phyloP scores from a whole-genome alignment of 1,284 basidiomycete genomes.

The Pascua sp. region DNA sequence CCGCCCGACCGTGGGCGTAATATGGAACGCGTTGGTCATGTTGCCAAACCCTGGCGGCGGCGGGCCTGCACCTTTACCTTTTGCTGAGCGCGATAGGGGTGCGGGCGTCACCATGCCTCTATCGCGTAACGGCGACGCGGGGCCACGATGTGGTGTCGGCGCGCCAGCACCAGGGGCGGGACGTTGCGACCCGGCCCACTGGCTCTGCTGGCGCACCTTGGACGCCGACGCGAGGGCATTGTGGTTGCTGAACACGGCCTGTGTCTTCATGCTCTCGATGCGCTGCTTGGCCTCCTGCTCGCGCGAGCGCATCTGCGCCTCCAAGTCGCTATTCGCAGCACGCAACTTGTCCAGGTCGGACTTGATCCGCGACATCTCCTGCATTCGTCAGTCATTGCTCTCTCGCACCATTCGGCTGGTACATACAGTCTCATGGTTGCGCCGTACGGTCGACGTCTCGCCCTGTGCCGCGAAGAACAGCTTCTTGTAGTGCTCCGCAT shows the following conservation, averaged over 20 bases:
- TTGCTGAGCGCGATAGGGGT: conserved; percentile 22
- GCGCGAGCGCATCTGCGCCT: conserved; percentile 25
- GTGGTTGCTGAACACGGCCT: conserved; percentile 38
- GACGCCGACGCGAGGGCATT: conserved; percentile 17
- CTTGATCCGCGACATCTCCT: conserved; percentile 10
- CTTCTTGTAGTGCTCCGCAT: conserved; percentile 16
- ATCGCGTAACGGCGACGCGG: conserved; percentile 14
- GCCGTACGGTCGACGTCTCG: conserved; percentile 30
- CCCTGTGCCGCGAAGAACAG: conserved; percentile 37
- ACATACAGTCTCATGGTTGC: conserved; percentile 33
- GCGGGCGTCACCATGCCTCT: conserved; percentile 11
- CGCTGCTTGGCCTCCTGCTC: conserved; percentile 43
- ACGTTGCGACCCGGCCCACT: conserved; percentile 15
- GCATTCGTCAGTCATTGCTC: not conserved
- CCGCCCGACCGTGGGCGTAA: conserved; percentile 20
- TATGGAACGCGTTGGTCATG: conserved; percentile 36
- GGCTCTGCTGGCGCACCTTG: conserved; percentile 18
- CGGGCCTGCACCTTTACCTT: conserved; percentile 29
- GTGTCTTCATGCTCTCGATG: conserved; percentile 39
- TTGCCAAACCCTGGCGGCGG: conserved; percentile 28
- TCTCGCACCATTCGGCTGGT: not conserved
- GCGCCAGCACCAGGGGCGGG: not conserved
- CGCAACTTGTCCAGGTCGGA: conserved; percentile 23
- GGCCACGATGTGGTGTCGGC: conserved; percentile 3
- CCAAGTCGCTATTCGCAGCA: conserved; percentile 25